Conservation (phyloP, 805 yeast genomes). For the Blastobotrys americana region DNA sequence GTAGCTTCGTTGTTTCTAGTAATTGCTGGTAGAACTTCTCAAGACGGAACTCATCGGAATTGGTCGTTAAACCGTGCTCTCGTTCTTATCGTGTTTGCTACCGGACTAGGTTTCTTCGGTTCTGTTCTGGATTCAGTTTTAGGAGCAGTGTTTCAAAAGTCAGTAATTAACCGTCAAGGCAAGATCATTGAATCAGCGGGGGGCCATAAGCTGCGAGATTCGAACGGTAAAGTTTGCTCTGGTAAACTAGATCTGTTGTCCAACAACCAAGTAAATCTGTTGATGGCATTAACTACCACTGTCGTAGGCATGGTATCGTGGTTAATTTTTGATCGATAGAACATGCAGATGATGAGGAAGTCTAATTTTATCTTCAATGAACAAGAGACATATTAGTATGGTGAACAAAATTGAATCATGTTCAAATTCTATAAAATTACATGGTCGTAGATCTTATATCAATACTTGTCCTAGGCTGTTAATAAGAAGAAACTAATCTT, state of each 20-base stretch:
- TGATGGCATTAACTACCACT: constrained; percentile 31
- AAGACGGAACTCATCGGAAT: constrained; percentile 2
- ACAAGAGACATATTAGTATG: too few relatives aligned
- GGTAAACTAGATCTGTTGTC: constrained; percentile 33
- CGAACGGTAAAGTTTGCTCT: constrained; percentile 24
- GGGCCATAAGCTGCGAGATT: constrained; percentile 19
- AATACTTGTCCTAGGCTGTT: too few relatives aligned
- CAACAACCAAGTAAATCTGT: constrained; percentile 36
- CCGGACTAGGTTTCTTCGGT: constrained; percentile 33
- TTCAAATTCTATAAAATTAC: background rate
- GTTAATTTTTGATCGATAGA: constrained; percentile 4
- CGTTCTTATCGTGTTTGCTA: constrained; percentile 25
- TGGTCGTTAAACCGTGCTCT: constrained; percentile 15
- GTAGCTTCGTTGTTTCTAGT: constrained; percentile 27
- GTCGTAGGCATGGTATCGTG: constrained; percentile 27
- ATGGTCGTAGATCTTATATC: too few relatives aligned
- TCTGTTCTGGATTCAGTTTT: constrained; percentile 36
- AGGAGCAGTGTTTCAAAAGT: constrained; percentile 37
- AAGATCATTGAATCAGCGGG: constrained; percentile 33
- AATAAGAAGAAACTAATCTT: too few relatives aligned
- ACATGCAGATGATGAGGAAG: too few relatives aligned
- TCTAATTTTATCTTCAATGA: too few relatives aligned
- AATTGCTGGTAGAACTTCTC: background rate
- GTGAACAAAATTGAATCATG: too few relatives aligned
- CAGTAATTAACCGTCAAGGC: constrained; percentile 31